Evolutionary conservation across 148 eudicot species (phyloP).

Genomic region (Suaeda aralocaspica): DNA sequence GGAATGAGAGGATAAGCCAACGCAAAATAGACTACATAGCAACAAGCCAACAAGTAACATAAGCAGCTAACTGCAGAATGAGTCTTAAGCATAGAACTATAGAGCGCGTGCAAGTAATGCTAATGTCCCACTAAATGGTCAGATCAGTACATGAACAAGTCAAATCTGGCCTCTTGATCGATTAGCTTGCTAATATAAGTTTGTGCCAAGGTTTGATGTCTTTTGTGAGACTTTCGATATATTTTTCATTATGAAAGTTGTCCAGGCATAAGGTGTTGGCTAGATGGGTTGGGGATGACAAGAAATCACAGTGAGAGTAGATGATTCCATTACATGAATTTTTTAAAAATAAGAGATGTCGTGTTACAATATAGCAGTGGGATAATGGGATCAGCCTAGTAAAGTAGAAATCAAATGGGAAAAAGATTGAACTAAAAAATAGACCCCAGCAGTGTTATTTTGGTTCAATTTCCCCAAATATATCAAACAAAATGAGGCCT

Average conservation of each 20-base stretch:
- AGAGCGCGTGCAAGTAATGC: no score
- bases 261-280: not conserved
- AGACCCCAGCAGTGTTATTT: not conserved
- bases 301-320: not conserved
- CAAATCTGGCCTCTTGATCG: not conserved
- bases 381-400: not conserved
- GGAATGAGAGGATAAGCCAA: not conserved
- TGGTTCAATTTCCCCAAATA: not conserved
- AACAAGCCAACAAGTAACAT: slow-evolving; percentile 1
- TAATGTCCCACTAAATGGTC: no score
- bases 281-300: not conserved
- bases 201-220: not conserved
- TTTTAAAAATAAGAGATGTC: not conserved
- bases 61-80: slow-evolving; percentile 1
- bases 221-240: not conserved
- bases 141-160: not conserved
- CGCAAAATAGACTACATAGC: not conserved
- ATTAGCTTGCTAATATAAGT: not conserved
- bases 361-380: not conserved
- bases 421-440: not conserved
- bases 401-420: not conserved
- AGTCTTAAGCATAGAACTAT: no score
- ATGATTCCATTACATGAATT: not conserved
- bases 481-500: not conserved
- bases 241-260: not conserved